Base-by-base conservation (phyloP, 2,329 filamentous ascomycete species). In the Colletotrichum falcatum region DNA sequence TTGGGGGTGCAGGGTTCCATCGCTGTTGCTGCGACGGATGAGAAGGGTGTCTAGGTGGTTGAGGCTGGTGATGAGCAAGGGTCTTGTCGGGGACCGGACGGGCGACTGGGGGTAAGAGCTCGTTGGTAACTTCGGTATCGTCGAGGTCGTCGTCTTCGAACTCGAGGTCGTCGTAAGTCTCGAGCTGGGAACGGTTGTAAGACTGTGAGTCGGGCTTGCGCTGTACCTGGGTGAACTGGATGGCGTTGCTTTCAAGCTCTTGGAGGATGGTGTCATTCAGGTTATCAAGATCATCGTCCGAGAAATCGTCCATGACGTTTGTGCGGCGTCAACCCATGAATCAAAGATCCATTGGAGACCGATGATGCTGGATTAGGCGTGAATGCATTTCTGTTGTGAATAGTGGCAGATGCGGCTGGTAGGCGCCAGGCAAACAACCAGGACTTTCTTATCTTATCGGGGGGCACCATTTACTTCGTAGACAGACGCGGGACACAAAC, bases 171-270 rank as follows among this genome's bases (percentile, higher is more conserved):
- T 83, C 79, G 49, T 79, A 76, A 23, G 78, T 78, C 61, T 76
- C 63, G 61, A 74, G 64, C 65, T 76, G 73, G 59, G 76, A 73
- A 64, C 75, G 26, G 73, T 76, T 20, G 74, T 75, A 55, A 62
- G 66, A 49, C 12, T 76, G 77, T 3, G 74, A 73, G 18, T 75
- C 59, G 76, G 30, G 73, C 74, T 65, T 80, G 78, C 30, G 76
- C 63, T 77, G 83, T 42, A 81, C 83, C 74, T 90, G 88, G 5
- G 89, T 91, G 74, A 85, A 85, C 74, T 87, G 86, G 73, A 91
- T 88, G 48, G 90, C 90, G 76, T 87, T 86, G 75, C 87, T 86
- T 76, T 92, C 90, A 72, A 92, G 86, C 76, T 91, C 88, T 74
- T 88, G 84, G 4, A 92, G 81, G 56, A 83, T 83, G 72, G 86